These are phyloP conservation scores for Cynanchum wilfordii DNA, from an alignment of 257 asterid genomes.

Conservation along the genomic window DNA sequence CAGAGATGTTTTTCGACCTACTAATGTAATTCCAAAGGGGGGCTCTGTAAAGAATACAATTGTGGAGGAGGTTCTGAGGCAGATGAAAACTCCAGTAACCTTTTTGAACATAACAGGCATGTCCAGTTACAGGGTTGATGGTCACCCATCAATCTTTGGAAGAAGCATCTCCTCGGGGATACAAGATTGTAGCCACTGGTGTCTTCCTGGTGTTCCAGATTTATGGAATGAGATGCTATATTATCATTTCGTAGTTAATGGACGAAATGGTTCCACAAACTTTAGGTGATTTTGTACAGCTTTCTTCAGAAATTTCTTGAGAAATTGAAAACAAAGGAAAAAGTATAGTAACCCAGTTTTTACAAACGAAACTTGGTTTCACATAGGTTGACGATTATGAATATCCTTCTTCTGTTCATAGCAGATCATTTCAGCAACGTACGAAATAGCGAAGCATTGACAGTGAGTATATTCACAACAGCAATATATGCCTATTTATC, in stretches of 20 bases:
- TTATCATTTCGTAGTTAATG: conserved; percentile 32
- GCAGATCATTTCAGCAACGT: neutral
- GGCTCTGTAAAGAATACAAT: conserved; percentile 54
- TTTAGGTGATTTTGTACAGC: neutral
- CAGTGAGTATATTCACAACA: neutral
- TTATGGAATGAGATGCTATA: conserved; percentile 77
- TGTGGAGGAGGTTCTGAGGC: conserved; percentile 48
- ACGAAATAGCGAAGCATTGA: neutral
- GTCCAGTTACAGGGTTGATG: conserved; percentile 76
- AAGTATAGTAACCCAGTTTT: neutral
- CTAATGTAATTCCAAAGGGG: conserved; percentile 29
- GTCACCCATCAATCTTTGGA: conserved; percentile 86
- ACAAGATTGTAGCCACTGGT: conserved; percentile 99
- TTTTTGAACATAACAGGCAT: conserved; percentile 57
- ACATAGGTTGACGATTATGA: neutral
- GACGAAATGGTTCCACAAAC: neutral
- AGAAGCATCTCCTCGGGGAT: conserved; percentile 31
- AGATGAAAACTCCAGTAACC: conserved; percentile 67
- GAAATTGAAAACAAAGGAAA: neutral
- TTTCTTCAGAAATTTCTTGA: neutral
- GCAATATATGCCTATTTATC: neutral
- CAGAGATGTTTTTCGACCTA: conserved; percentile 61
- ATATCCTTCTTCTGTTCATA: neutral
- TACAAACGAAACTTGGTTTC: neutral
- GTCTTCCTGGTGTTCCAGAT: conserved; percentile 97